Base-by-base conservation (phyloP, 139 green algal genomes). In the Chlamydomonas incerta region DNA sequence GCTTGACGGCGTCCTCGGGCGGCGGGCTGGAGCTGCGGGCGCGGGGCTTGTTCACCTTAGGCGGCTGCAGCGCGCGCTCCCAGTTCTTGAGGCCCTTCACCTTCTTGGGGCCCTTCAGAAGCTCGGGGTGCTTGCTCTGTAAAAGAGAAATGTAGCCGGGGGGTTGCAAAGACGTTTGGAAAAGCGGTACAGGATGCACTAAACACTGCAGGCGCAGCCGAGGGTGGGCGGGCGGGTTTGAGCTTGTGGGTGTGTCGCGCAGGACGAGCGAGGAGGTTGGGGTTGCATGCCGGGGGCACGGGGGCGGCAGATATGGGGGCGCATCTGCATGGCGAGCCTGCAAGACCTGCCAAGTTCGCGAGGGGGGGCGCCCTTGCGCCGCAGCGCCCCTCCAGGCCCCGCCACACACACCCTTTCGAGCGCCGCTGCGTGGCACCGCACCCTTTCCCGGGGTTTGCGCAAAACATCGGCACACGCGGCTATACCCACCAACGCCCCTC, bases 51-150 rank as follows among this genome's bases (percentile, higher is more conserved):
- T 0, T 24, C 23, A 74, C 33, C 63, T 83, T 83, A 14, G 75
- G 75, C 46, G 63, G 63, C 29, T 66, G 29, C 33, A 83, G 77
- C 21, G 63, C 77, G 2, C 63, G 41, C 77, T 83, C 77, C 77
- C 77, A 83, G 65, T 83, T 83, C 77, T 83, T 83, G 28, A 74
- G 46, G 21, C 77, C 77, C 62, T 83, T 83, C 50, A 76, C 80
- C 80, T 85, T 85, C 80, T 85, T 85, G 9, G 65, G 65, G 68
- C 41, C 41, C 66, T 77, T 85, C 31, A 85, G 70, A 2, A 85
- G 65, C 47, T 85, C 66, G 8, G 79, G 79, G 28, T 72, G 65
- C 35, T 55, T 67, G 37, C 13, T 26, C 74, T 69, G 74, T 8
- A 17, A 21, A 24, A 1, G 3, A 37, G n/a, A n/a, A n/a, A n/a